Percentiles rank a stretch among this genome's conserved stretches.
Conservation (phyloP, 1,284 basidiomycete species). For the Exobasidium rhododendri region DNA sequence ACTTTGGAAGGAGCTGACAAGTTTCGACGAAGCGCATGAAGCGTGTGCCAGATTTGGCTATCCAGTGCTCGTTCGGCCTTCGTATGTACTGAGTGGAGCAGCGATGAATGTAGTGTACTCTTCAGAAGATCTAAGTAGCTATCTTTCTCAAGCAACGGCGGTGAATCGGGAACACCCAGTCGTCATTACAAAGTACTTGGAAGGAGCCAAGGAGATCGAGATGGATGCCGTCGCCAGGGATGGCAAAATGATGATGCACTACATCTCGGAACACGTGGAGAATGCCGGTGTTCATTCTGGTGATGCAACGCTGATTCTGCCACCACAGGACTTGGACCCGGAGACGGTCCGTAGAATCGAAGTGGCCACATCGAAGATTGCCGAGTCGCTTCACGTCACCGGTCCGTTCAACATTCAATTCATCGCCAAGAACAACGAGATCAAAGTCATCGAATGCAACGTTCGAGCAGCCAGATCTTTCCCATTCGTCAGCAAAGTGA, state of each 20-base stretch:
- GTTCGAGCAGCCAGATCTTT: slow-evolving; percentile 95
- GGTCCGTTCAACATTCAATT: slow-evolving; percentile 99
- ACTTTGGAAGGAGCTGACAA: slow-evolving; percentile 91
- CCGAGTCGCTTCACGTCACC: slow-evolving; percentile 88
- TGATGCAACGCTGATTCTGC: slow-evolving; percentile 94
- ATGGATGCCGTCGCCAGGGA: slow-evolving; percentile 98
- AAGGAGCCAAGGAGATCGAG: slow-evolving; percentile 99
- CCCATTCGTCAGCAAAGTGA: slow-evolving; percentile 98
- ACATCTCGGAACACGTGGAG: slow-evolving; percentile 98
- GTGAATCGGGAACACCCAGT: slow-evolving; percentile 97
- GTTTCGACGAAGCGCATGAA: slow-evolving; percentile 75
- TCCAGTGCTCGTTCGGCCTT: slow-evolving; percentile 92
- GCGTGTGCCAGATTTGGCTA: slow-evolving; percentile 63
- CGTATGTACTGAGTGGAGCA: slow-evolving; percentile 95
- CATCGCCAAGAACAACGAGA: slow-evolving; percentile 99
- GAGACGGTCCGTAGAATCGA: slow-evolving; percentile 93
- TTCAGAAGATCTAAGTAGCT: slow-evolving; percentile 81
- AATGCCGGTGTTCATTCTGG: slow-evolving; percentile 98
- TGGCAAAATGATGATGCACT: slow-evolving; percentile 98
- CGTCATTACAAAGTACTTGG: slow-evolving; percentile 98
- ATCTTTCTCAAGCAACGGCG: slow-evolving; percentile 90
- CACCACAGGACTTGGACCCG: slow-evolving; percentile 94
- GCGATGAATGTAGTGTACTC: slow-evolving; percentile 99
- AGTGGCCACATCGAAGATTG: slow-evolving; percentile 94
- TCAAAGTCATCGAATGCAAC: slow-evolving; percentile 99